Evolutionary conservation across 192 early-diverging fungal species (phyloP).

Genomic region (Linderina pennispora): DNA sequence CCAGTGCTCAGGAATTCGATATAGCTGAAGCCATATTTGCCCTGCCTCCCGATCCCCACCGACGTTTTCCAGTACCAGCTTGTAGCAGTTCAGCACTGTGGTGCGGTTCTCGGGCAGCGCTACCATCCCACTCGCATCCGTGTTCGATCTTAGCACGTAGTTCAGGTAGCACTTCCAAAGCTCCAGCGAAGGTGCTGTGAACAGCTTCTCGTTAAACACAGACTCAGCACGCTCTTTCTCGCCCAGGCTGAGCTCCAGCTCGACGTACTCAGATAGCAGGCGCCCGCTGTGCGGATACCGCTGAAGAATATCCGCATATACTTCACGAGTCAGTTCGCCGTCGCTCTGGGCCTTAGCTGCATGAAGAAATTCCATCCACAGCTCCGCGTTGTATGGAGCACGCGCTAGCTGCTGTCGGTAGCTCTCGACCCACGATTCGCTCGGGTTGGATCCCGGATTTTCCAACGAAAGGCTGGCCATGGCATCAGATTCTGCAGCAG

Average conservation of each 20-base stretch:
- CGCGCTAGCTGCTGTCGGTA: slow-evolving; percentile 49
- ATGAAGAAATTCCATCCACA: slow-evolving; percentile 59
- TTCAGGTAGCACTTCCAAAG: slow-evolving; percentile 86
- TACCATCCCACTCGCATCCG: slow-evolving; percentile 44
- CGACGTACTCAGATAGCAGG: slow-evolving; percentile 73
- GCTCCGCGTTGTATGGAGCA: slow-evolving; percentile 55
- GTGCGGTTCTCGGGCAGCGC: slow-evolving; percentile 53
- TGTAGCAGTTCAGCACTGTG: slow-evolving; percentile 76
- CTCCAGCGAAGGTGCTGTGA: slow-evolving; percentile 76
- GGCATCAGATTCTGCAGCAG: no score
- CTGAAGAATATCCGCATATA: slow-evolving; percentile 63
- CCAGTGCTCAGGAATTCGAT: slow-evolving; percentile 69
- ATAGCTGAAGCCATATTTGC: slow-evolving; percentile 83
- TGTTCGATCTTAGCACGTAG: slow-evolving; percentile 75
- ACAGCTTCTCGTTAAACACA: slow-evolving; percentile 79
- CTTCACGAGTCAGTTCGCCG: slow-evolving; percentile 50
- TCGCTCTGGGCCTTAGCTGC: slow-evolving; percentile 58
- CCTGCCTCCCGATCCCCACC: slow-evolving; percentile 88
- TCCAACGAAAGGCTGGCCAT: no score
- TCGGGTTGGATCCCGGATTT: no score
- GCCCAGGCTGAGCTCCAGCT: slow-evolving; percentile 73
- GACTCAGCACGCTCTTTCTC: slow-evolving; percentile 71
- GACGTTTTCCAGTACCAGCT: slow-evolving; percentile 82
- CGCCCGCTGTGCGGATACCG: slow-evolving; percentile 78
- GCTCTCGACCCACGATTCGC: slow-evolving; percentile 45